Base-by-base conservation (phyloP, 2,329 filamentous ascomycete genomes). In the Pestalotiopsis sp. region DNA sequence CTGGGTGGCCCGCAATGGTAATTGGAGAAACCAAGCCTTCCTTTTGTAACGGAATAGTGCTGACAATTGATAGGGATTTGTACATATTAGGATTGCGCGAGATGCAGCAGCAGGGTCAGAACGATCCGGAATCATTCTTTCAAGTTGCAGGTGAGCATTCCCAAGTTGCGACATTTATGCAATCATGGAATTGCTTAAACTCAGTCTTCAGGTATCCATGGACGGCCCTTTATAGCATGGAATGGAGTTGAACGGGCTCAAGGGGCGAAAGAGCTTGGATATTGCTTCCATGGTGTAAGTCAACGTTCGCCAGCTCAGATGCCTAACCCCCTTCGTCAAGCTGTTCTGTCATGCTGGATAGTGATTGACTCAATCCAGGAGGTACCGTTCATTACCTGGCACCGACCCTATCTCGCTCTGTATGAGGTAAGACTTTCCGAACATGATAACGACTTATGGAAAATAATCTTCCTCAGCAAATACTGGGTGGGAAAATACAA, bases 401-500 rank as follows among this genome's bases (percentile, higher is more conserved):
- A 90, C 75, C 84, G 87, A 5, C 83, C 86, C 3, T 89, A 86
- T 69, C 73, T 88, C 57, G 78, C 83, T 7, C 79, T 89, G 5
- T 88, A 81, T 68, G 88, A 90, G 81, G 85, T 87, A 76, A 12
- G 77, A n/a, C 14, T 52, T 38, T 11, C 52, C 73, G 77, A 20
- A 73, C 27, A 12, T 25, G 5, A 49, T 4, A 38, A 36, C 31
- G 27, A 36, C 12, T 49, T 4, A 52, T 7, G 27, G 25, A 20
- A 4, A 14, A 45, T 49, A 69, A 68, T 27, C 14, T 25, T 11
- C 31, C 39, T 59, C 68, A 88, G 86, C 87, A 90, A 85, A 74
- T 80, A 14, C 78, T 90, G 4, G 84, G 85, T 31, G 72, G 77
- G 2, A 79, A 85, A 56, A 84, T 84, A 56, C 81, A 82, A 72